Evolutionary conservation across 2,329 filamentous ascomycete genomes (phyloP).

Genomic region (Tolypocladium capitatum): DNA sequence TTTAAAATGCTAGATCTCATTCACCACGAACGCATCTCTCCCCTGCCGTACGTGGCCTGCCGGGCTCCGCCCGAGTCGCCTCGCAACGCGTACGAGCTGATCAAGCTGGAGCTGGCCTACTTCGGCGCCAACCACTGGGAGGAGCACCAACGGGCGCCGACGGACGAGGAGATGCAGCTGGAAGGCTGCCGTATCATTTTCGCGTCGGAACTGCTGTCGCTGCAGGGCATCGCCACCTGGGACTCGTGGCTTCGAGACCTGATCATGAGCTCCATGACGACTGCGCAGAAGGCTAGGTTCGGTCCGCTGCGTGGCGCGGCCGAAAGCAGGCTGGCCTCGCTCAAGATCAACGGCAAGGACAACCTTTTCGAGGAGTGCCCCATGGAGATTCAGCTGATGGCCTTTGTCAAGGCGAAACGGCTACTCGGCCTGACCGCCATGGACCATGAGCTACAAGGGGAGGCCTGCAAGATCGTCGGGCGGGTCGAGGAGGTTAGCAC

Average conservation of each 20-base stretch:
- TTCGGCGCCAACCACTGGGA: slow-evolving; percentile 33
- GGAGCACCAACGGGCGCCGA: slow-evolving; percentile 25
- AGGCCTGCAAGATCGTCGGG: slow-evolving; percentile 44
- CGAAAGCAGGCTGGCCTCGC: slow-evolving; percentile 32
- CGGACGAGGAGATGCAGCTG: slow-evolving; percentile 40
- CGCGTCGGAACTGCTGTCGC: slow-evolving; percentile 34
- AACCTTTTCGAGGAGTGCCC: slow-evolving; percentile 44
- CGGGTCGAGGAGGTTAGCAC: slow-evolving; percentile 40
- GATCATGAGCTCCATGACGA: slow-evolving; percentile 33
- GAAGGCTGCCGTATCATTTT: slow-evolving; percentile 48
- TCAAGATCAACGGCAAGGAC: slow-evolving; percentile 45
- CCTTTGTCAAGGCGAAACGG: slow-evolving; percentile 37
- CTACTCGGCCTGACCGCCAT: slow-evolving; percentile 45
- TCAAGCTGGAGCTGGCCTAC: slow-evolving; percentile 44
- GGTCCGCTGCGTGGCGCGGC: slow-evolving; percentile 30
- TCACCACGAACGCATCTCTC: slow-evolving; percentile 46
- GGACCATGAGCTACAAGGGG: slow-evolving; percentile 45
- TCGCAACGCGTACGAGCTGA: slow-evolving; percentile 45
- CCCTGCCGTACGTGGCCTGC: slow-evolving; percentile 38
- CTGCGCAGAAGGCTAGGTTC: slow-evolving; percentile 31
- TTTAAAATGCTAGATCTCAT: slow-evolving; percentile 44
- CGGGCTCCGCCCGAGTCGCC: slow-evolving; percentile 30
- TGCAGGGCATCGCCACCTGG: slow-evolving; percentile 23
- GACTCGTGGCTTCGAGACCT: slow-evolving; percentile 46
- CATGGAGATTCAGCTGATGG: slow-evolving; percentile 39